Percentiles rank a stretch among this genome's conserved stretches.
phyloP scores from a whole-genome alignment of 345 rosid species.

The Eucalyptus marginata region DNA sequence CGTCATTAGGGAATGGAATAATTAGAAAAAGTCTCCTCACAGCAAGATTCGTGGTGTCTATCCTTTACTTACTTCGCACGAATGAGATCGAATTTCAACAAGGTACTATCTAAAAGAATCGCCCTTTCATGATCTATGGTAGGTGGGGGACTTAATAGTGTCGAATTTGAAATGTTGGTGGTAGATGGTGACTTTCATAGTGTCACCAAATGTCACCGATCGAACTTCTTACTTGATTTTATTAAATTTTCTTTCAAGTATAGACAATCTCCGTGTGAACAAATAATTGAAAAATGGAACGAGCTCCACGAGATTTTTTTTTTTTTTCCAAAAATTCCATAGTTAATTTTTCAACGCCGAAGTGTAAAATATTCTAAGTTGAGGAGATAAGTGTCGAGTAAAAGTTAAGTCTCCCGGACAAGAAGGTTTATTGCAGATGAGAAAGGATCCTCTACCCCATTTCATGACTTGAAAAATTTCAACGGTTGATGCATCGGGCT shows the following conservation, averaged over 20 bases:
- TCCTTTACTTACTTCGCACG: neutral
- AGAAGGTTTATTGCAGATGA: neutral
- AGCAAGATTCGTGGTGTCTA: neutral
- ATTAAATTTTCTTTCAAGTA: neutral
- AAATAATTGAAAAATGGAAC: neutral
- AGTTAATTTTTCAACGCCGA: neutral
- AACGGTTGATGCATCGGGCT: neutral
- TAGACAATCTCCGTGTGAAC: neutral
- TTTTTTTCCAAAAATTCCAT: neutral
- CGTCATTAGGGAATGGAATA: neutral
- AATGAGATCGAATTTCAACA: neutral
- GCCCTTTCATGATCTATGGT: neutral
- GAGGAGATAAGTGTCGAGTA: neutral
- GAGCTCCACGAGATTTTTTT: neutral
- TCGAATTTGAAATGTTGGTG: neutral
- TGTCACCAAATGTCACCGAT: neutral
- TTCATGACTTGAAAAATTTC: neutral
- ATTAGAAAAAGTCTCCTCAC: neutral
- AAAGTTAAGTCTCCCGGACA: neutral
- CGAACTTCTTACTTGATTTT: neutral
- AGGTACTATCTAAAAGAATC: neutral
- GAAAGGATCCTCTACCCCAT: neutral
- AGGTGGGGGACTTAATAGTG: neutral
- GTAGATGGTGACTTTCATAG: neutral
- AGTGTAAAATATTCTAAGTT: neutral